Evolutionary conservation across 768 basidiomycete genomes (phyloP), one percentile per base, ranked within the genome.

Genomic region (Macrolepiota fuliginosa): DNA sequence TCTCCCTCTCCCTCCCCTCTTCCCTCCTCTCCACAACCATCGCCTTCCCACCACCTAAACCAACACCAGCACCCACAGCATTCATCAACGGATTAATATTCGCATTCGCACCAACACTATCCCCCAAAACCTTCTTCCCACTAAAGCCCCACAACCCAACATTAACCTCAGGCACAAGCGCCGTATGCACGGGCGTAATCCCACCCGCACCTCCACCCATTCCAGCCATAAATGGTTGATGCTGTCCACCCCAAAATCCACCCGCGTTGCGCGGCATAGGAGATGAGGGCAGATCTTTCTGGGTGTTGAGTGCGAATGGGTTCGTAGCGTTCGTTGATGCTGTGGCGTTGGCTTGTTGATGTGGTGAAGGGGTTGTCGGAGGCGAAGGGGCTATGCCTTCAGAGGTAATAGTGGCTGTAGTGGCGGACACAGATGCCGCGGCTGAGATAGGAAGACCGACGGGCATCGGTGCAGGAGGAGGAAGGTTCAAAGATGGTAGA

Each of bases 131-230:
- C n/a, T 25, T 54, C 49, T 56, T 54, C 3, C 40, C 53, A 27
- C 22, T 52, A 40, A 52, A 25, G 22, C 45, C 57, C 64, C 51
- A 67, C 59, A 61, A 58, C 22, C 63, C 63, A 29, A 58, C 57
- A 15, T 56, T 68, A 56, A 86, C 76, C 64, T 94, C 91, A 0
- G 94, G 92, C 39, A 94, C 82, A 46, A 95, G 81, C 0, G 92
- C 85, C 2, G 91, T 86, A 70, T 96, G 93, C 24, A 94, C 92
- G 40, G 90, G 90, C 0, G 92, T 95, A 66, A 90, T 80, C 1
- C 91, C 91, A 78, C 74, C n/a, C 79, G 77, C 52, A 77, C 74
- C 63, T 1, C 91, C 91, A 78, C 74, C n/a, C 79, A 77, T 53
- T 77, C 74, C 63, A 64, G 72, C 75, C 53, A 76, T 62, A 17